Evolutionary conservation across 2,329 filamentous ascomycete species (phyloP), one percentile per base, ranked within the genome.

Genomic region (Arthrocladium fulminans): DNA sequence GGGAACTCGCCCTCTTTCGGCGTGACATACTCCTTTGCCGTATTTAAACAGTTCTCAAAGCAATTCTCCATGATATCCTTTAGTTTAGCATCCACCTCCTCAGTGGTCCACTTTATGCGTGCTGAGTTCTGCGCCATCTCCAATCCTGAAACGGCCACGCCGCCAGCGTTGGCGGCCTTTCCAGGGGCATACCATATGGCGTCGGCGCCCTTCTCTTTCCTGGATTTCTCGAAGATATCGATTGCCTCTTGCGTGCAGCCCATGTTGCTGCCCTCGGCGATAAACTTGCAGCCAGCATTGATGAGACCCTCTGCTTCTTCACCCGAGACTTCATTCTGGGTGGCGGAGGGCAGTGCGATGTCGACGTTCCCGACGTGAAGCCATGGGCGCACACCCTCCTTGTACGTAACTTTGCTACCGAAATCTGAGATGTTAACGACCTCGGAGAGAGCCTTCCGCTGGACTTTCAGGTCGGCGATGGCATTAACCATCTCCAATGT

Each of bases 111-210:
- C 63, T 73, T 78, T 57, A 96, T 75, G 52, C 90, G 84, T 69
- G 83, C 72, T 57, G 84, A 90, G 80, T 98, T 97, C 80, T 98
- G 92, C 6, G 90, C 89, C 92, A 98, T 98, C 79, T 98, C 92
- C 38, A 98, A 81, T 60, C 92, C 92, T 2, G 88, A 95, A 34
- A 98, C 92, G 49, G 92, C 92, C 50, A 97, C 92, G 76, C 92
- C 92, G 68, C 92, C 92, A 59, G 88, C 88, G 75, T 97, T 97
- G 73, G 90, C 87, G 25, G 92, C 92, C 80, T 97, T 97, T 60
- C 88, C 90, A 44, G 90, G 90, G 15, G 86, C 92, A 70, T 97
- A 97, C 92, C 92, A 98, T 68, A 95, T 81, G 52, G 86, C 80
- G 5, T 72, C 66, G 45, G 70, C 69, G 56, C 79, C 80, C 74